Evolutionary conservation across 2,329 filamentous ascomycete species (phyloP), one percentile per base, ranked within the genome.

Genomic region (Fusarium nelsonii): DNA sequence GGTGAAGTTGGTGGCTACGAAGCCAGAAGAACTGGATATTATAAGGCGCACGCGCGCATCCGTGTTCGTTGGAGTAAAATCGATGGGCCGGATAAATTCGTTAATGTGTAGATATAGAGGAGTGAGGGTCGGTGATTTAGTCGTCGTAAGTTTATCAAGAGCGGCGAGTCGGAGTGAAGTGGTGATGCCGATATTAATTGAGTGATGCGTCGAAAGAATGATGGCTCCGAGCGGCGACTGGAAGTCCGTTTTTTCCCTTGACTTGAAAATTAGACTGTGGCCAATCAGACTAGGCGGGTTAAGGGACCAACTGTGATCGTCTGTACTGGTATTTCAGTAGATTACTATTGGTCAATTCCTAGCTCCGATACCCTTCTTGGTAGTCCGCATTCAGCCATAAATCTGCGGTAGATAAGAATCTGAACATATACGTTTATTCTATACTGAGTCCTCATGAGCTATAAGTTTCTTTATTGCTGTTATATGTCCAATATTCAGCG

Each of bases 221-320:
- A 40, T 49, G 23, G 48, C 57, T 41, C 56, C 51, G 36, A 55
- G 32, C 58, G 66, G 55, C 65, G 44, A 36, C 26, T n/a, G 37
- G 48, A 51, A 66, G 66, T 61, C 65, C 68, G 58, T 72, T 74
- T 73, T 73, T 74, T 68, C 55, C 66, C 61, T 59, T 36, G 50
- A 60, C 37, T n/a, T 44, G 26, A n/a, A 45, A 66, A 66, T 41
- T 55, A 57, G 33, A 46, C 36, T 53, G 39, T 16, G 50, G 34
- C 72, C 72, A 74, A 74, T 74, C 34, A 73, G 43, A 60, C 32
- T 30, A 28, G 36, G 46, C 43, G 62, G 53, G 26, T 50, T 40
- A 53, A 61, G 41, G 33, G 48, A 20, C 41, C 53, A n/a, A 14
- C 28, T 61, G 40, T 44, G 26, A 51, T 40, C 12, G 45, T 55